Evolutionary conservation across 164 flowering plant species (phyloP).

Genomic region (Houttuynia cordata): DNA sequence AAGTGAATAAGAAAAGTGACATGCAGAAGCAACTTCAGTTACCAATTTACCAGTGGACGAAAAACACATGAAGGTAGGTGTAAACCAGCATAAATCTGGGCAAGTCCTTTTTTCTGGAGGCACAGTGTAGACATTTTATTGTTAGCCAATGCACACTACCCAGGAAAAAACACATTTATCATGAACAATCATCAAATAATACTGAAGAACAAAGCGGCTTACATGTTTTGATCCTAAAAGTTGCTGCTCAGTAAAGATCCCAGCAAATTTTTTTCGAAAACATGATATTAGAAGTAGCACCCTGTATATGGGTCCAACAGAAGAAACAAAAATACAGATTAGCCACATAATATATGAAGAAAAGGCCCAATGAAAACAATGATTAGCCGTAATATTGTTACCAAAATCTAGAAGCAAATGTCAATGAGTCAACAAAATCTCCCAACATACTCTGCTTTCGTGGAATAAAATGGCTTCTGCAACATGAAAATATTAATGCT

Average conservation of each 20-base stretch:
- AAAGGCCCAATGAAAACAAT: background rate
- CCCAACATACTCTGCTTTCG: constrained; percentile 39
- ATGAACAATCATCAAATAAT: background rate
- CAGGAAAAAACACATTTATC: constrained; percentile 2
- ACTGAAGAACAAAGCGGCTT: constrained; percentile 10
- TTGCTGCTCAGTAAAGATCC: constrained; percentile 54
- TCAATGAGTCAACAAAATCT: constrained; percentile 50
- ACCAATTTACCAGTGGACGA: constrained; percentile 45
- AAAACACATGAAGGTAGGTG: constrained; percentile 32
- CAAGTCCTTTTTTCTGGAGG: constrained; percentile 69
- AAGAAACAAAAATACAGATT: background rate
- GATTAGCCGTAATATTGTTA: constrained; percentile 9
- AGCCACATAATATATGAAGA: background rate
- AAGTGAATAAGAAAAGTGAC: background rate
- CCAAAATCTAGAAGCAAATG: constrained; percentile 81
- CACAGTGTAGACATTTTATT: constrained; percentile 20
- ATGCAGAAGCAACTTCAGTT: constrained; percentile 7
- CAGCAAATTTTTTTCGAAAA: constrained; percentile 59
- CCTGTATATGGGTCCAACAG: constrained; percentile 32
- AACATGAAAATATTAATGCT: constrained; percentile 7
- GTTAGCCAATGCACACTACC: background rate
- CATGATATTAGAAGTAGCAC: constrained; percentile 47
- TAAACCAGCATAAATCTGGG: constrained; percentile 44
- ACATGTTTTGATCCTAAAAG: constrained; percentile 74
- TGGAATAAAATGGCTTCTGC: constrained; percentile 39